phyloP scores from a whole-genome alignment of 345 rosid genomes.

The Sonneratia alba region DNA sequence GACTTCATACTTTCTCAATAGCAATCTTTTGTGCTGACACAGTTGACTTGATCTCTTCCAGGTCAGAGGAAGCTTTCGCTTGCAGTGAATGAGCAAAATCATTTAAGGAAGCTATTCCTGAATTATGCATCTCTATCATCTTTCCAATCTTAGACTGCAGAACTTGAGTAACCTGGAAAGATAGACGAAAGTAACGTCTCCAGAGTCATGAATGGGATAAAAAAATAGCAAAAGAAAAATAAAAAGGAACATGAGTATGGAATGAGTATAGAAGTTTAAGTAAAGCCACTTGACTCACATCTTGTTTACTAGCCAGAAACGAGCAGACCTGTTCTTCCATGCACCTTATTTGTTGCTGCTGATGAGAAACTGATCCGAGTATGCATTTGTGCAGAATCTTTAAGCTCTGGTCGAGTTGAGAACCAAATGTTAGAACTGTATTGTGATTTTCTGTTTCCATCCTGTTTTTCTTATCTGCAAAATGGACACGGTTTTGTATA shows the following conservation, averaged over 20 bases:
- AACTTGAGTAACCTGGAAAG: conserved; percentile 50
- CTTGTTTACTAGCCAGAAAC: conserved; percentile 64
- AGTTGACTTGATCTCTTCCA: conserved; percentile 35
- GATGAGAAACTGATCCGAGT: conserved; percentile 73
- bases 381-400: conserved; percentile 57
- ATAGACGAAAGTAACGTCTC: conserved; percentile 1
- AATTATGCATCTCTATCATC: conserved; percentile 40
- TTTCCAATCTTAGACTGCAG: conserved; percentile 50
- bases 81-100: conserved; percentile 42
- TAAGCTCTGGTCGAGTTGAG: conserved; percentile 71
- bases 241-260: neutral
- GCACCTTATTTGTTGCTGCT: conserved; percentile 67
- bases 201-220: conserved; percentile 39
- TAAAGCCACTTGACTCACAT: conserved; percentile 39
- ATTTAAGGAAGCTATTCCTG: conserved; percentile 46
- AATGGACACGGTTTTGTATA: conserved; percentile 4
- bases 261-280: neutral
- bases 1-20: conserved; percentile 47
- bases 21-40: conserved; percentile 33
- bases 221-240: conserved; percentile 5
- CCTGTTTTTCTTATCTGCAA: conserved; percentile 57
- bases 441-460: conserved; percentile 69
- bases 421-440: conserved; percentile 67
- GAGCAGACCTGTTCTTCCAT: conserved; percentile 65
- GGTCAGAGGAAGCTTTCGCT: conserved; percentile 41